These are phyloP conservation scores for Tremellales sp. DNA, from an alignment of 1,284 basidiomycete species.

Conservation along the genomic window DNA sequence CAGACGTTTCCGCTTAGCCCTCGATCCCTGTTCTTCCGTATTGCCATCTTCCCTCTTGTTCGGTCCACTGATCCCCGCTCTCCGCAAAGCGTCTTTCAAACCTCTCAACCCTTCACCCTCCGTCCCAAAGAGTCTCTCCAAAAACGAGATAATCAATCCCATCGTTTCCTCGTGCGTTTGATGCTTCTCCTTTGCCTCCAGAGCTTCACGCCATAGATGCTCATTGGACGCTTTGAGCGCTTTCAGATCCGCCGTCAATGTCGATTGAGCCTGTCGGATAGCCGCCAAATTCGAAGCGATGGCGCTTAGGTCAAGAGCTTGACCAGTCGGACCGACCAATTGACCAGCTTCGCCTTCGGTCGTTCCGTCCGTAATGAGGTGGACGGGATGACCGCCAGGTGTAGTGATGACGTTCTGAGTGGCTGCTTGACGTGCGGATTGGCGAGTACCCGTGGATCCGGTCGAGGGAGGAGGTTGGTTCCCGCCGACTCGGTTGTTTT, in stretches of 20 bases:
- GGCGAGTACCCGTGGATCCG: constrained; percentile 21
- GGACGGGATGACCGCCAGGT: constrained; percentile 21
- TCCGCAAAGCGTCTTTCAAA: constrained; percentile 40
- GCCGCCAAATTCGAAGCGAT: constrained; percentile 68
- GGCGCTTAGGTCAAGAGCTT: constrained; percentile 36
- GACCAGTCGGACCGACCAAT: constrained; percentile 22
- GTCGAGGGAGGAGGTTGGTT: constrained; percentile 11
- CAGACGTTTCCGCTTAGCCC: constrained; percentile 37
- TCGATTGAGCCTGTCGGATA: constrained; percentile 86
- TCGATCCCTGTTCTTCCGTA: constrained; percentile 16
- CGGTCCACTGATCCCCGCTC: constrained; percentile 10
- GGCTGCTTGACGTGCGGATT: constrained; percentile 28
- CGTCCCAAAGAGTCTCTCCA: constrained; percentile 84
- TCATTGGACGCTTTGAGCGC: constrained; percentile 85
- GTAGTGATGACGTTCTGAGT: constrained; percentile 1
- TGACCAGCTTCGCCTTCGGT: constrained; percentile 33
- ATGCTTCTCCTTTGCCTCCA: constrained; percentile 71
- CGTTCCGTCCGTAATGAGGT: constrained; percentile 43
- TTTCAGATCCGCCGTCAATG: constrained; percentile 81
- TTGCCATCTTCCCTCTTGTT: constrained; percentile 26
- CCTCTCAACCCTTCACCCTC: constrained; percentile 45
- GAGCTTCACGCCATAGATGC: constrained; percentile 85
- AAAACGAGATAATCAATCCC: constrained; percentile 88
- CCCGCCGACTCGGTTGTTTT: constrained; percentile 53
- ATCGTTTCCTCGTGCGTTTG: constrained; percentile 96